Evolutionary conservation across 805 yeast species (phyloP), one percentile per base, ranked within the genome.

Genomic region (Yarrowia phangngaensis): DNA sequence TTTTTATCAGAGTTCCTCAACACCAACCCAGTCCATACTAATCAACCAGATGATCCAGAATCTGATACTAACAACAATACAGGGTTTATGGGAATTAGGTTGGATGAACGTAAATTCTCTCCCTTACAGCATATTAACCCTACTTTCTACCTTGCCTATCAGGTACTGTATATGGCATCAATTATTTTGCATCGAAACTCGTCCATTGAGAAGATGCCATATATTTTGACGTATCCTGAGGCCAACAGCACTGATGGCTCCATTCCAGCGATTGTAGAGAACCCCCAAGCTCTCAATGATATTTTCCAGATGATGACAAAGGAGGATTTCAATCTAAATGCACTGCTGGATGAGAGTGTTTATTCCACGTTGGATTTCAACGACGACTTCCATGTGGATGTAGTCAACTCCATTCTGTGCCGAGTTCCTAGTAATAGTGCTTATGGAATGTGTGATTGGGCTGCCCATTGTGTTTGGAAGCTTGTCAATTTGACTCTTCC

Each of bases 41-140:
- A 41, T 6, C 31, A 38, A 11, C 45, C 26, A 8, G 45, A 26
- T 6, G 48, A 41, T 11, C 35, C 22, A 15, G 34, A 20, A 15
- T 30, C 35, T 26, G 48, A 41, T 17, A 29, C 20, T 12, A 35
- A 35, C 6, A 22, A 26, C 4, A n/a, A 27, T 4, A 31, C 48
- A 5, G 48, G 29, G 6, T 29, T 41, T 6, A 27, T 35, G 1
- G 48, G 48, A 3, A 27, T 41, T 15, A 14, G 48, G 2, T 20
- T 30, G 2, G 48, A 41, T 5, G 48, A 41, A 9, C 34, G 48
- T 12, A 41, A 41, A 29, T 41, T 41, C 35, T 41, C 48, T n/a
- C 48, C 48, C 22, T 13, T 41, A 23, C 48, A 41, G 15, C 48
- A 41, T 29, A 30, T 41, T 28, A 41, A 41, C 48, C 48, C 48